Evolutionary conservation across 306 rosid genomes (phyloP).

Genomic region (Prunus dulcis): DNA sequence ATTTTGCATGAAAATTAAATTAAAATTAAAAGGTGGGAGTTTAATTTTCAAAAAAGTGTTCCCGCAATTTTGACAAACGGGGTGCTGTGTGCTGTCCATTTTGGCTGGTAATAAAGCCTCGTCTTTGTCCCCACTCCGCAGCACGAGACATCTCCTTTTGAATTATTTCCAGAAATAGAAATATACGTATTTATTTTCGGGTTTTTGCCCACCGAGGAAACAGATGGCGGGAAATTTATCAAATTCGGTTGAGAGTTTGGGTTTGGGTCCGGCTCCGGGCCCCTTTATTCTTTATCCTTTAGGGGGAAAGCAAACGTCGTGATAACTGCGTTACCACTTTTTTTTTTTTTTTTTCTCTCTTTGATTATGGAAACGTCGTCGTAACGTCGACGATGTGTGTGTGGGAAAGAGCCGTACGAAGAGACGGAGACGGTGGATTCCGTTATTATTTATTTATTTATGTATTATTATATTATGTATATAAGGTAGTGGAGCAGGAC

Average conservation of each 20-base stretch:
- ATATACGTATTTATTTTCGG: background rate
- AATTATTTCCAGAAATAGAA: background rate
- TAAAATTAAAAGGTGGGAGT: background rate
- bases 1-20: background rate
- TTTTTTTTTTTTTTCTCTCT: background rate
- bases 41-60: background rate
- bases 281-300: background rate
- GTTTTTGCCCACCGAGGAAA: background rate
- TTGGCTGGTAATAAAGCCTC: constrained; percentile 18
- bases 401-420: background rate
- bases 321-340: background rate
- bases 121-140: background rate
- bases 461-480: background rate
- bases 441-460: background rate
- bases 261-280: constrained; percentile 7
- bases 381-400: background rate
- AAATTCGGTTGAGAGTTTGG: constrained; percentile 19
- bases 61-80: constrained; percentile 18
- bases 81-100: background rate
- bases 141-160: background rate
- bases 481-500: background rate
- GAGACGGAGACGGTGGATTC: constrained; percentile 4
- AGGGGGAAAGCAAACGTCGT: background rate
- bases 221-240: constrained; percentile 25
- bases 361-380: background rate